A percentile compares a stretch with the other conserved stretches of the same genome.
Conservation (phyloP, 2,329 filamentous ascomycete species). For the Calycina herbarum region DNA sequence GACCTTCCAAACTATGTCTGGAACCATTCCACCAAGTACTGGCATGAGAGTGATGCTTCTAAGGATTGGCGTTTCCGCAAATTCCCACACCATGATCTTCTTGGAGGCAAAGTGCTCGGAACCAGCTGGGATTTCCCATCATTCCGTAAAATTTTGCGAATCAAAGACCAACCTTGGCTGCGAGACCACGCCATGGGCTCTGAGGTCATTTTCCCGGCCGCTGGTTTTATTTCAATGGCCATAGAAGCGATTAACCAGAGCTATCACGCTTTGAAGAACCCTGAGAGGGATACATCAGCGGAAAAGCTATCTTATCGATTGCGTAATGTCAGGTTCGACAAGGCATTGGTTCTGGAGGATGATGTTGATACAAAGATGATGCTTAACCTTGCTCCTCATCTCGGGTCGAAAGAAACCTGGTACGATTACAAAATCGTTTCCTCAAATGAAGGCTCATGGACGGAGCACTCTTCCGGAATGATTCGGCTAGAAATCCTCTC, state of each 20-base stretch:
- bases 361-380: slow-evolving; percentile 1
- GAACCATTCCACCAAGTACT: slow-evolving; percentile 54
- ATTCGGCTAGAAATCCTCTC: not conserved
- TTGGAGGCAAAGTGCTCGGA: slow-evolving; percentile 42
- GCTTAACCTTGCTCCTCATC: slow-evolving; percentile 10
- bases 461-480: slow-evolving; percentile 18
- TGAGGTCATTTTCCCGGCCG: slow-evolving; percentile 48
- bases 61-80: slow-evolving; percentile 46
- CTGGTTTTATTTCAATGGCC: slow-evolving; percentile 26
- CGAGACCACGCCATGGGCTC: slow-evolving; percentile 51
- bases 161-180: slow-evolving; percentile 52
- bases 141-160: slow-evolving; percentile 34
- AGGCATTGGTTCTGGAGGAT: slow-evolving; percentile 14
- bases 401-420: slow-evolving; percentile 20
- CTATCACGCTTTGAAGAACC: not conserved
- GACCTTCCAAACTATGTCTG: slow-evolving; percentile 53
- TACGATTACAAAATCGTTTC: slow-evolving; percentile 35
- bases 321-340: slow-evolving; percentile 15
- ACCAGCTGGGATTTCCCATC: slow-evolving; percentile 18
- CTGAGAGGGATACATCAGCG: slow-evolving; percentile 12
- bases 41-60: slow-evolving; percentile 52
- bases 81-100: slow-evolving; percentile 50
- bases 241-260: slow-evolving; percentile 26
- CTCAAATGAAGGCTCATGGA: slow-evolving; percentile 27
- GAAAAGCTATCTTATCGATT: slow-evolving; percentile 15